A percentile compares a stretch with the other conserved stretches of the same genome.
Conservation (phyloP, 257 asterid genomes). For the Datura wrightii region DNA sequence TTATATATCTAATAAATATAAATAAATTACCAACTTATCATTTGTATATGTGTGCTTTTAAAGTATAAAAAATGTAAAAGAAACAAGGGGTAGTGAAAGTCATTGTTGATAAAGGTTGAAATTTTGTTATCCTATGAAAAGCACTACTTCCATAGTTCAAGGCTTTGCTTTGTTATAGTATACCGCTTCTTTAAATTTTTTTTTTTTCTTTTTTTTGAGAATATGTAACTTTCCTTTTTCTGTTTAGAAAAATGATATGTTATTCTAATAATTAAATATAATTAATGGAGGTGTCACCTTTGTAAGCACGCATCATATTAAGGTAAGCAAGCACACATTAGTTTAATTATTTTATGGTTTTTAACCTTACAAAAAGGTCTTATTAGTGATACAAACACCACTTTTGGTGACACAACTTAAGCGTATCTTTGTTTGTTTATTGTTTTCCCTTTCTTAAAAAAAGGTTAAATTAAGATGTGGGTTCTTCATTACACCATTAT, state of each 20-base stretch:
- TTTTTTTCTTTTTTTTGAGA: neutral
- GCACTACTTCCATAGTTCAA: constrained; percentile 33
- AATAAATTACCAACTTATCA: constrained; percentile 44
- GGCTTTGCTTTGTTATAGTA: neutral
- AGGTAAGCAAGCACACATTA: constrained; percentile 15
- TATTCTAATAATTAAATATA: constrained; percentile 8
- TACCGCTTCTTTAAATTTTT: neutral
- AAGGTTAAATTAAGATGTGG: neutral
- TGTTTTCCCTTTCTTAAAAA: constrained; percentile 2
- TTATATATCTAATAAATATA: constrained; percentile 30
- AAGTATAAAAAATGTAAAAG: constrained; percentile 26
- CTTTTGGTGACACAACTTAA: constrained; percentile 30
- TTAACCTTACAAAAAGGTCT: neutral
- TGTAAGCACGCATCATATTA: constrained; percentile 26
- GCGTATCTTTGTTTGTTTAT: constrained; percentile 27
- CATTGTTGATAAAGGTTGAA: constrained; percentile 25
- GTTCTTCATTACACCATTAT: neutral
- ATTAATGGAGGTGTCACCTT: constrained; percentile 18
- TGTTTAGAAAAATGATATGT: constrained; percentile 22
- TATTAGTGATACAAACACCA: constrained; percentile 22
- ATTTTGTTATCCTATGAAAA: constrained; percentile 32
- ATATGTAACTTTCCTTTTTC: constrained; percentile 23
- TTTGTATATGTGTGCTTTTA: constrained; percentile 39
- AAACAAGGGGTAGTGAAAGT: constrained; percentile 56
- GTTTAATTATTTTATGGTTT: constrained; percentile 16